Percentiles rank a stretch among this genome's conserved stretches.
These are phyloP conservation scores for Rhododendron ovatum DNA, from an alignment of 148 eudicot species.

Conservation along the genomic window DNA sequence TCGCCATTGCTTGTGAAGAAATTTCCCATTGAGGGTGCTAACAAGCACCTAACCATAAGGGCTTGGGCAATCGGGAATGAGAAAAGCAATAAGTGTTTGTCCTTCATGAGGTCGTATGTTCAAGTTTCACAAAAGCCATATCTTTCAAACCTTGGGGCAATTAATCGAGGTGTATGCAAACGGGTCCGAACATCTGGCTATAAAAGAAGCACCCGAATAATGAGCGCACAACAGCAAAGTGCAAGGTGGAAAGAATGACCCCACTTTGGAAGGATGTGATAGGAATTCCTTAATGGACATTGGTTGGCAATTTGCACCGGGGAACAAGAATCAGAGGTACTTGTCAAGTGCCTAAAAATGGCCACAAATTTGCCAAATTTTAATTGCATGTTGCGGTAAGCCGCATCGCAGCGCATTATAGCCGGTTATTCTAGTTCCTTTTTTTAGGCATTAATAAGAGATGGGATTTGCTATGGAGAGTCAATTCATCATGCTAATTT, in stretches of 20 bases:
- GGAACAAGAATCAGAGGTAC: not conserved
- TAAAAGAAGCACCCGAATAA: not conserved
- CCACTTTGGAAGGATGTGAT: not conserved
- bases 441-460: not conserved
- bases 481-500: conserved; percentile 6
- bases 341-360: not conserved
- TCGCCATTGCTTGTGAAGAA: not conserved
- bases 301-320: not conserved
- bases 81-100: not conserved
- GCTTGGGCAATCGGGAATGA: not conserved
- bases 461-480: not conserved
- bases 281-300: not conserved
- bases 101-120: not conserved
- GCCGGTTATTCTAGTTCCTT: not conserved
- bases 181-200: not conserved
- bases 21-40: not conserved
- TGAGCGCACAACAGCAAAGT: not conserved
- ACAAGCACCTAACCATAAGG: not conserved
- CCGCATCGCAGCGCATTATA: conserved; percentile 6
- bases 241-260: not conserved
- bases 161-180: too few relatives aligned
- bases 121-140: too few relatives aligned
- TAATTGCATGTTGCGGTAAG: conserved; percentile 7
- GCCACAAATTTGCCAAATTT: not conserved
- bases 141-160: not conserved